A percentile compares a stretch with the other conserved stretches of the same genome.
These are phyloP conservation scores for Pythium vanterpoolii DNA, from an alignment of 352 stramenopile species.

Conservation along the genomic window DNA sequence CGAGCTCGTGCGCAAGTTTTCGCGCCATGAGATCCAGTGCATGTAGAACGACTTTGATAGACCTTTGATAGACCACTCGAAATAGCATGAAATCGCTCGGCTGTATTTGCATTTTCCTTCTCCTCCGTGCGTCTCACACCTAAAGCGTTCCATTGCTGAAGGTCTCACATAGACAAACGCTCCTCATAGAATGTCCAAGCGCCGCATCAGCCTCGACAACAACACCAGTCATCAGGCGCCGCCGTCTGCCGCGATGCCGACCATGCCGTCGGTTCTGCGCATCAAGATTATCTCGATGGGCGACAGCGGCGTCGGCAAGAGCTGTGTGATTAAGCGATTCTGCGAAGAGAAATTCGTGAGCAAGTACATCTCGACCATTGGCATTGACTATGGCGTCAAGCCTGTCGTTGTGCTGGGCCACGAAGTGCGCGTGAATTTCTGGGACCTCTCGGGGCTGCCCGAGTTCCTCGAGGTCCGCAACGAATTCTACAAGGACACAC, in stretches of 20 bases:
- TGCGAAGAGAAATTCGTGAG: conserved; percentile 94
- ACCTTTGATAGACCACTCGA: too few species aligned
- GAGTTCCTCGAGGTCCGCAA: conserved; percentile 95
- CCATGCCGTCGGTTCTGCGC: conserved; percentile 46
- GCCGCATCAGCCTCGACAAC: conserved; percentile 5
- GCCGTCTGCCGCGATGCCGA: conserved; percentile 2
- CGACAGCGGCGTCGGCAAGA: conserved; percentile 88
- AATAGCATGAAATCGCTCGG: conserved; percentile 8
- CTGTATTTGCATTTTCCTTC: neutral
- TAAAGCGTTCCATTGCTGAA: neutral
- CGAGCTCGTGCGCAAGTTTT: conserved; percentile 49
- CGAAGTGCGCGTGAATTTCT: conserved; percentile 93
- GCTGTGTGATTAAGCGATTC: conserved; percentile 95
- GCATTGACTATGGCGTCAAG: conserved; percentile 95
- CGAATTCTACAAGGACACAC: conserved; percentile 96
- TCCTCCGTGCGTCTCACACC: neutral
- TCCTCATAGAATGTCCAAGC: conserved; percentile 13
- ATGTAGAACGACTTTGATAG: conserved; percentile 32
- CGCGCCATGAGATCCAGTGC: conserved; percentile 50
- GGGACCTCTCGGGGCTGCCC: conserved; percentile 89
- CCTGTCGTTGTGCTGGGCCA: conserved; percentile 66
- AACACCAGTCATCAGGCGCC: neutral
- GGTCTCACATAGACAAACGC: neutral
- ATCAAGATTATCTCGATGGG: conserved; percentile 96
- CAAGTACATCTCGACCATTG: conserved; percentile 96